Percentiles rank a stretch among this genome's conserved stretches.
Conservation (phyloP, 306 rosid genomes). For the Vigna trinervia region DNA sequence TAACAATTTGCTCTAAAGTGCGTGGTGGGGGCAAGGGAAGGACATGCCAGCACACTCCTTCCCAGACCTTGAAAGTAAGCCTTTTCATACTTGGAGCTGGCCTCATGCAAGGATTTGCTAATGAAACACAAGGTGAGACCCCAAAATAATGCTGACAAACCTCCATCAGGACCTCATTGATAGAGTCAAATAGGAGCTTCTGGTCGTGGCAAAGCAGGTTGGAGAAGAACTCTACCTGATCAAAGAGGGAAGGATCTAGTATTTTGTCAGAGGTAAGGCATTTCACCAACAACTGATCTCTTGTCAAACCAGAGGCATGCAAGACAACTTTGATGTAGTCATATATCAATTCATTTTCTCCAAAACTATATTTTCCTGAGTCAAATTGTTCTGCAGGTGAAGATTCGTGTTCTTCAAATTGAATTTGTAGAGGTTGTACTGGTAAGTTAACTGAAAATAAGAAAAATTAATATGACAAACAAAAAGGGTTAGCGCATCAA, state of each 20-base stretch:
- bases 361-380: conserved; percentile 48
- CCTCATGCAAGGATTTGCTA: conserved; percentile 56
- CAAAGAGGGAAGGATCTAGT: conserved; percentile 68
- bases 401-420: conserved; percentile 67
- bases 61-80: conserved; percentile 61
- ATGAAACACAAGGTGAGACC: conserved; percentile 64
- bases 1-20: conserved; percentile 82
- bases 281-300: conserved; percentile 64
- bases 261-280: conserved; percentile 73
- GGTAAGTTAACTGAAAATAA: conserved; percentile 57
- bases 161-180: conserved; percentile 77
- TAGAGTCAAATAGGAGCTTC: conserved; percentile 76
- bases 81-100: conserved; percentile 57
- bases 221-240: conserved; percentile 62
- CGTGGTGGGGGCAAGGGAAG: conserved; percentile 72
- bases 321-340: conserved; percentile 67
- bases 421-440: conserved; percentile 65
- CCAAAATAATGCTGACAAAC: conserved; percentile 67
- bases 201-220: conserved; percentile 60
- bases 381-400: conserved; percentile 54
- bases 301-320: conserved; percentile 64
- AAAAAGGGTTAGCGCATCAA: conserved; percentile 27
- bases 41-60: conserved; percentile 80
- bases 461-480: conserved; percentile 26
- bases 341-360: conserved; percentile 65